These are phyloP conservation scores for Blastomyces parvus DNA, from an alignment of 2,329 filamentous ascomycete species.

Conservation along the genomic window DNA sequence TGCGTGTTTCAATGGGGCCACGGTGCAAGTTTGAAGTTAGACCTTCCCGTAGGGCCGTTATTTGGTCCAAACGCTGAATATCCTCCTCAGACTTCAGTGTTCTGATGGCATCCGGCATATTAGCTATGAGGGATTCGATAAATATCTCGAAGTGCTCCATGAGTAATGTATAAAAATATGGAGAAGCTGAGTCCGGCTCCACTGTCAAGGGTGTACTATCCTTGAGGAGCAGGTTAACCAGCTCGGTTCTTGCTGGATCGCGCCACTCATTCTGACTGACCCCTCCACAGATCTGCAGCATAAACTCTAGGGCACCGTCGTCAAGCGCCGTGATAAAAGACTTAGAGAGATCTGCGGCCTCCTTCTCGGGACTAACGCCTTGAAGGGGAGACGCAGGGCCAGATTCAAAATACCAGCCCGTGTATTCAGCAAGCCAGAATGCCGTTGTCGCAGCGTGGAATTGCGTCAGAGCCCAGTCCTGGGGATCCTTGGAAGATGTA, in stretches of 20 bases:
- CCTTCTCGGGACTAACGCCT: slow-evolving; percentile 54
- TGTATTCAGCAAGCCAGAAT: slow-evolving; percentile 92
- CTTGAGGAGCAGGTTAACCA: slow-evolving; percentile 73
- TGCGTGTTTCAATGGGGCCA: slow-evolving; percentile 39
- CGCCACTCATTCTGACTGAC: slow-evolving; percentile 75
- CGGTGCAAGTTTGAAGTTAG: slow-evolving; percentile 33
- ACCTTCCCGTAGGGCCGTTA: slow-evolving; percentile 38
- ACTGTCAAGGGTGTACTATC: slow-evolving; percentile 61
- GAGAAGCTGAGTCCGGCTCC: slow-evolving; percentile 60
- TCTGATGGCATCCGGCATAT: slow-evolving; percentile 85
- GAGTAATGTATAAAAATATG: slow-evolving; percentile 60
- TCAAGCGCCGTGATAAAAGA: slow-evolving; percentile 68
- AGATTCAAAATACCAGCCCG: slow-evolving; percentile 74
- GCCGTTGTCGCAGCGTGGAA: slow-evolving; percentile 69
- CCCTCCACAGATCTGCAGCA: slow-evolving; percentile 75
- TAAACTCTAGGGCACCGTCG: slow-evolving; percentile 85
- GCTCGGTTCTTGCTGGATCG: slow-evolving; percentile 71
- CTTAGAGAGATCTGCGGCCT: slow-evolving; percentile 61
- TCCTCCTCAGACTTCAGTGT: slow-evolving; percentile 83
- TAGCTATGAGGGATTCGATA: slow-evolving; percentile 85
- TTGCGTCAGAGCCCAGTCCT: slow-evolving; percentile 62
- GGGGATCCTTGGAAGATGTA: slow-evolving; percentile 55
- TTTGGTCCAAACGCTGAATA: slow-evolving; percentile 52
- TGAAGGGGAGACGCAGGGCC: slow-evolving; percentile 50
- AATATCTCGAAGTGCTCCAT: slow-evolving; percentile 80